Conservation (phyloP, 495 filamentous ascomycete species). For the Friedmanniomyces endolithicus region DNA sequence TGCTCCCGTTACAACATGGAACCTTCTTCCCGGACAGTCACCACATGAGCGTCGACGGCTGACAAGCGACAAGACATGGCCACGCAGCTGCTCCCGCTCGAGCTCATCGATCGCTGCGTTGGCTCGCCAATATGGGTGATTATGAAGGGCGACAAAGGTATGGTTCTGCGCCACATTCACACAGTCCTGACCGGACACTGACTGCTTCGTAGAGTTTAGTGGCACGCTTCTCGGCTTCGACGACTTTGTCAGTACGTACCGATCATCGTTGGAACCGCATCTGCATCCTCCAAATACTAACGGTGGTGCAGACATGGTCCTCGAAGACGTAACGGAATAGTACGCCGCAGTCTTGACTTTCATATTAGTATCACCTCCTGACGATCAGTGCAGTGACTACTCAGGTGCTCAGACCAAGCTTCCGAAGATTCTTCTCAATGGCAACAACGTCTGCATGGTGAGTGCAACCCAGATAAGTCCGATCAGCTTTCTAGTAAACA, state of each 20-base stretch:
- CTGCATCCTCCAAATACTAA: conserved; percentile 3
- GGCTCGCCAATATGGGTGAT: conserved; percentile 96
- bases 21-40: too few species aligned
- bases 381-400: conserved; percentile 55
- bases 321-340: conserved; percentile 97
- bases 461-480: not conserved
- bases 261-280: not conserved
- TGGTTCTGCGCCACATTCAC: not conserved
- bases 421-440: conserved; percentile 89
- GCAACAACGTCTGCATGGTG: conserved; percentile 99
- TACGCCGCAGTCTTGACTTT: conserved; percentile 35
- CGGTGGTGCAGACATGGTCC: conserved; percentile 67
- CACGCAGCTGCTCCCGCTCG: conserved; percentile 34
- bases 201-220: conserved; percentile 58
- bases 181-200: not conserved
- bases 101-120: conserved; percentile 97
- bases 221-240: conserved; percentile 91
- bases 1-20: too few species aligned
- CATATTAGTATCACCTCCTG: not conserved
- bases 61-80: conserved; percentile 5
- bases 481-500: too few species aligned
- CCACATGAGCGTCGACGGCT: not conserved
- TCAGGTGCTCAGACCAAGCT: conserved; percentile 74
- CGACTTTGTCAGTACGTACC: conserved; percentile 93
- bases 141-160: conserved; percentile 96